A percentile compares a stretch with the other conserved stretches of the same genome.
Evolutionary conservation across 1,139 yeast species (phyloP).

Genomic region (Ogataea hybrid): DNA sequence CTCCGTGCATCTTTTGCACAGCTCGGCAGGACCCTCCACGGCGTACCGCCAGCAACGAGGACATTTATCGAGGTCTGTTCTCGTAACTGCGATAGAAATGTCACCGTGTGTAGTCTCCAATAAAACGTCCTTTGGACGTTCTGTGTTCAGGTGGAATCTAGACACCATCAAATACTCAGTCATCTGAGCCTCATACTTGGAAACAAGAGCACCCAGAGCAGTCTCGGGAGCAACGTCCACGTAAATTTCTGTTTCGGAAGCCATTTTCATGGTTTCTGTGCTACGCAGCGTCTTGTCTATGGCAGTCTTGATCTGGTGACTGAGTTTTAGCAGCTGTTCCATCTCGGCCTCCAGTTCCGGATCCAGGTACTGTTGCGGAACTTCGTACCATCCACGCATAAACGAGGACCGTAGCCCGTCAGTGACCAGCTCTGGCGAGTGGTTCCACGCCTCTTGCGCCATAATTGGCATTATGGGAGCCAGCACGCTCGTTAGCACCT

Average conservation of each 20-base stretch:
- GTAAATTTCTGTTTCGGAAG: slow-evolving; percentile 57
- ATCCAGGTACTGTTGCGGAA: slow-evolving; percentile 34
- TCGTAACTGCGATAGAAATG: slow-evolving; percentile 38
- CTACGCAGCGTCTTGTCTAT: slow-evolving; percentile 46
- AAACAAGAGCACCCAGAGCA: slow-evolving; percentile 19
- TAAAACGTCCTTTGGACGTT: slow-evolving; percentile 16
- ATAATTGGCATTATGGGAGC: slow-evolving; percentile 83
- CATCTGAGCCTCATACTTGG: slow-evolving; percentile 30
- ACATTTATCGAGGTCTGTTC: slow-evolving; percentile 59
- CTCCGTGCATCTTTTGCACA: slow-evolving; percentile 69
- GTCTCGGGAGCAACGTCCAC: slow-evolving; percentile 31
- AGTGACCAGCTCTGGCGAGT: slow-evolving; percentile 40
- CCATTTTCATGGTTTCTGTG: slow-evolving; percentile 54
- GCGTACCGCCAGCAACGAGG: slow-evolving; percentile 93
- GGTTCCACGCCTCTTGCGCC: slow-evolving; percentile 86
- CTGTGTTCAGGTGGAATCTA: slow-evolving; percentile 40
- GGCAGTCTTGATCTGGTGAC: slow-evolving; percentile 47
- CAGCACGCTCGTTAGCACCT: slow-evolving; percentile 60
- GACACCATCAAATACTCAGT: slow-evolving; percentile 71
- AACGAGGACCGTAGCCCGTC: slow-evolving; percentile 49
- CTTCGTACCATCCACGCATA: slow-evolving; percentile 33
- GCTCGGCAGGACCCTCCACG: slow-evolving; percentile 45
- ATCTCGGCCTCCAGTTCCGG: slow-evolving; percentile 40
- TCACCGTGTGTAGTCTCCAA: slow-evolving; percentile 30
- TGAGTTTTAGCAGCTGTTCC: slow-evolving; percentile 39